Evolutionary conservation across 331 rosid species (phyloP), one percentile per base, ranked within the genome.

Genomic region (Quercus tomentella): DNA sequence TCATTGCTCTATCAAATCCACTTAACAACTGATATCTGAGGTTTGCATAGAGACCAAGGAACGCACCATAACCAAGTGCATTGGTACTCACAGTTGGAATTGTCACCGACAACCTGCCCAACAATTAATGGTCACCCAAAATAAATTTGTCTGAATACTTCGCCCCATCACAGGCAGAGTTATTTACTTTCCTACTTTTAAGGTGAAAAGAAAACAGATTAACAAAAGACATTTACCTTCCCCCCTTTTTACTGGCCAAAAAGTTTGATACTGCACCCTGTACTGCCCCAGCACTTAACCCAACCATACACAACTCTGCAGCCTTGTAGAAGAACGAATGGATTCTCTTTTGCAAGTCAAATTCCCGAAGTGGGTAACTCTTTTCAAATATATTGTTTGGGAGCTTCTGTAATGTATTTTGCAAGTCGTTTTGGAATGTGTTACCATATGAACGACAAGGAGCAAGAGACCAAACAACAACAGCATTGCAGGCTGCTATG

Each of bases 391-490:
- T 83, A 83, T 94, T 94, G 86, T 92, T 94, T 26, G 98, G 98
- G 73, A 94, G 97, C 89, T 94, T 94, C 86, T 94, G 98, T 82
- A 94, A 74, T 20, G 98, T 94, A 80, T 94, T 94, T 87, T 94
- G 97, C 83, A 94, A 86, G 82, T 94, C 97, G 81, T 89, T 89
- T 56, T 30, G 93, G 86, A 92, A 94, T 4, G 97, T 94, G 85
- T 91, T 92, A 62, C 98, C 98, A 81, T 94, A 92, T 4, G 98
- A 92, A 57, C 97, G 97, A 80, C 93, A 94, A 57, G 97, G 97
- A 82, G 98, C 98, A 83, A 94, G 97, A 9, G 97, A 91, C 98
- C 98, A 94, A 69, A 94, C 98, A 83, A 89, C 97, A 65, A 89
- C 61, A 18, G 98, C 97, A 87, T 92, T 94, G 89, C 97, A 94